A percentile compares a stretch with the other conserved stretches of the same genome.
These are phyloP conservation scores for Calonectria hawksworthii DNA, from an alignment of 2,329 filamentous ascomycete species.

Conservation along the genomic window DNA sequence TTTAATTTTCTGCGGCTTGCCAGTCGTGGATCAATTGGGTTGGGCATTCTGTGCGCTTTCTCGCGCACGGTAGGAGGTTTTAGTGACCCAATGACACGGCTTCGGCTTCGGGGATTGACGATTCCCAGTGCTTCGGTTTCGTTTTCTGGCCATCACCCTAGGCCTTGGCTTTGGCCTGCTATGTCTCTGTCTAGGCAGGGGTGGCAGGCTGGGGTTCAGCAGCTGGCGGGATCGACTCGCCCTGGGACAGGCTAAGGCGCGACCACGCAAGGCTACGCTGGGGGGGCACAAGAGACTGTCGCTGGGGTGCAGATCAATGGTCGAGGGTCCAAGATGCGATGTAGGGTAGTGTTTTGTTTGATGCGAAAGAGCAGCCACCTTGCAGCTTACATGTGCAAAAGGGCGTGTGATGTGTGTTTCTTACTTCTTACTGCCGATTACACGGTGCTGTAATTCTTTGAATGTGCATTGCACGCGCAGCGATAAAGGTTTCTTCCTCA, in stretches of 20 bases:
- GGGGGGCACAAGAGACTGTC: not conserved
- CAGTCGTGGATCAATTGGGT: not conserved
- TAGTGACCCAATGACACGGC: not conserved
- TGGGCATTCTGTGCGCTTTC: not conserved
- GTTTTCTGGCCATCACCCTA: constrained; percentile 1
- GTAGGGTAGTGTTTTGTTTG: constrained; percentile 18
- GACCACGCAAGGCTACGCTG: constrained; percentile 21
- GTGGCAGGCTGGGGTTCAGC: constrained; percentile 11
- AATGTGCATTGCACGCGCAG: not conserved
- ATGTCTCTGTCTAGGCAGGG: constrained; percentile 10
- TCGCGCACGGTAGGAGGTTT: not conserved
- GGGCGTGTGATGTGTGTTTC: not conserved
- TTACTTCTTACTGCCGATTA: not conserved
- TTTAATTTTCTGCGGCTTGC: not conserved
- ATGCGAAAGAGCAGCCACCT: not conserved
- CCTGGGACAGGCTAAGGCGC: constrained; percentile 12
- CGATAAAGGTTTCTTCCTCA: not conserved
- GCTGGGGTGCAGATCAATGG: constrained; percentile 12
- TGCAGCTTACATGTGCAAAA: not conserved
- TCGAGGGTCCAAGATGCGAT: not conserved
- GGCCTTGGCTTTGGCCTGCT: not conserved
- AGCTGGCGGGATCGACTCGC: constrained; percentile 15
- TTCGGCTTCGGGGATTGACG: constrained; percentile 12
- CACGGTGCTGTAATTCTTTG: not conserved
- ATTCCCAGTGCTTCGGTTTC: constrained; percentile 7